Evolutionary conservation across 495 filamentous ascomycete genomes (phyloP).

Genomic region (Bacidia gigantensis): DNA sequence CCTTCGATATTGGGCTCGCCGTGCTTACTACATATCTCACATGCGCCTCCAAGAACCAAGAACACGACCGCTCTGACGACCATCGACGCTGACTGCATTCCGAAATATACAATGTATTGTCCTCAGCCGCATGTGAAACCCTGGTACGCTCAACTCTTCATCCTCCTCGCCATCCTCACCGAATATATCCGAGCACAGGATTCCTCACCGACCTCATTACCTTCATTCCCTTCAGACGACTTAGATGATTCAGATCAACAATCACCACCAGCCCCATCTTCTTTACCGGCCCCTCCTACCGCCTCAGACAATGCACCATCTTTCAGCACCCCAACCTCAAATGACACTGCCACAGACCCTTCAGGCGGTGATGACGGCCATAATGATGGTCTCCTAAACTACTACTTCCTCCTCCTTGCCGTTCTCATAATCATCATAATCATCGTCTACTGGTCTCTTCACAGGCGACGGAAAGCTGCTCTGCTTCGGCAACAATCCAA

Average conservation of each 20-base stretch:
- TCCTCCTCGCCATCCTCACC: neutral
- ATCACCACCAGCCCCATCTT: slow-evolving; percentile 1
- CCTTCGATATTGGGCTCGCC: neutral
- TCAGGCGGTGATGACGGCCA: neutral
- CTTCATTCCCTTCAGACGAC: neutral
- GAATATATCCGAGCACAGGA: too few species aligned
- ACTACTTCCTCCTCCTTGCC: slow-evolving; percentile 23
- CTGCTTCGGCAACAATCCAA: neutral
- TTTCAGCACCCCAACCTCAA: neutral
- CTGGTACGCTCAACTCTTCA: neutral
- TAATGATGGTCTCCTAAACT: slow-evolving; percentile 20
- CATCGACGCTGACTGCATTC: too few species aligned
- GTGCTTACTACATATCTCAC: neutral
- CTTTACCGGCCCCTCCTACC: slow-evolving; percentile 4
- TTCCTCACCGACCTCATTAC: neutral
- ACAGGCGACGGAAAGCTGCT: slow-evolving; percentile 5
- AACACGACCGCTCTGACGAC: too few species aligned
- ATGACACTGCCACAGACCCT: neutral
- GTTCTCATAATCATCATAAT: slow-evolving; percentile 18
- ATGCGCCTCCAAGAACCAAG: too few species aligned
- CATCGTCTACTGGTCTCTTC: slow-evolving; percentile 12
- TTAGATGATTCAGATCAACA: neutral
- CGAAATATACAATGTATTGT: too few species aligned
- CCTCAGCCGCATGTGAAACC: too few species aligned
- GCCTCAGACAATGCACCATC: neutral